A percentile compares a stretch with the other conserved stretches of the same genome.
Conservation (phyloP, 2,329 filamentous ascomycete genomes). For the Daldinia eschscholtzii region DNA sequence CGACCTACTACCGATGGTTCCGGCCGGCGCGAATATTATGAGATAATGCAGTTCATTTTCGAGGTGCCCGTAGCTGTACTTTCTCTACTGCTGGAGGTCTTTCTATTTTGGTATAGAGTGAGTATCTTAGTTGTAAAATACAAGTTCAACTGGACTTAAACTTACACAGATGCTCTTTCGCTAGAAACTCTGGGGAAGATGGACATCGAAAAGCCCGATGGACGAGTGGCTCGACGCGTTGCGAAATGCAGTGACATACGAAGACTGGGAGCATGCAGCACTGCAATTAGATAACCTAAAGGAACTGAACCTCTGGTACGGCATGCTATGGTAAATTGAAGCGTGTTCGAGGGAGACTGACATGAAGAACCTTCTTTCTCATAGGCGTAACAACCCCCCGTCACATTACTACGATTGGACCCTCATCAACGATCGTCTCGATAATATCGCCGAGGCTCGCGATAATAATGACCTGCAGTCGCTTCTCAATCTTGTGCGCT, state of each 20-base stretch:
- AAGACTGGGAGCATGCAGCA: conserved; percentile 90
- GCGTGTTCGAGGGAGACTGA: conserved; percentile 24
- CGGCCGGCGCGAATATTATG: conserved; percentile 12
- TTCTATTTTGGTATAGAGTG: conserved; percentile 73
- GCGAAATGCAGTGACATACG: conserved; percentile 75
- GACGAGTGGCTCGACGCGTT: conserved; percentile 76
- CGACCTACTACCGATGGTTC: conserved; percentile 32
- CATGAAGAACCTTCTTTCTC: conserved; percentile 3
- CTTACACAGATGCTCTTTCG: conserved; percentile 34
- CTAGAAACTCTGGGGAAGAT: conserved; percentile 78
- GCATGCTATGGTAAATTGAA: neutral
- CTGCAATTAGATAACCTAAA: conserved; percentile 84
- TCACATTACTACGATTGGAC: conserved; percentile 88
- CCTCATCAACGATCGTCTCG: conserved; percentile 82
- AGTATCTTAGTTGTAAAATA: conserved; percentile 24
- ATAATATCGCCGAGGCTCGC: conserved; percentile 76
- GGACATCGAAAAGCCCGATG: conserved; percentile 72
- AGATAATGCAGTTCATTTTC: conserved; percentile 47
- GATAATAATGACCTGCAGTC: conserved; percentile 79
- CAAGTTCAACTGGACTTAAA: conserved; percentile 21
- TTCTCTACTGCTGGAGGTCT: conserved; percentile 71
- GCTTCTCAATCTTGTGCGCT: conserved; percentile 83
- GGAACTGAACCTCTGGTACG: conserved; percentile 83
- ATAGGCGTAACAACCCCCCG: conserved; percentile 82
- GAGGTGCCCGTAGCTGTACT: conserved; percentile 62